Percentiles rank a stretch among this genome's conserved stretches.
Conservation (phyloP, 306 rosid species). For the Fragaria vesca region DNA sequence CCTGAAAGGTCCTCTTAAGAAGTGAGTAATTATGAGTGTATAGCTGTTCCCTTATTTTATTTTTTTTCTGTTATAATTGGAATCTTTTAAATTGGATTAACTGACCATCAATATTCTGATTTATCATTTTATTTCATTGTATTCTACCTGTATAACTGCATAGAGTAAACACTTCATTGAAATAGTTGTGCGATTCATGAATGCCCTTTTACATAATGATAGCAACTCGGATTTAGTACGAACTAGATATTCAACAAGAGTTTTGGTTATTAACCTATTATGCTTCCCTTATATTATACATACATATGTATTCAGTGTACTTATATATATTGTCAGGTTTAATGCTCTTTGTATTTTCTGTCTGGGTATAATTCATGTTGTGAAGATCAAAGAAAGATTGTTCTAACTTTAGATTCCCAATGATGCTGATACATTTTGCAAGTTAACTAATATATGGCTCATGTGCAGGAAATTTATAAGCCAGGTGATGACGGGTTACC, state of each 20-base stretch:
- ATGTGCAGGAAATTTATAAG: constrained; percentile 54
- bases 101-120: no score
- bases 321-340: background rate
- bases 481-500: constrained; percentile 85
- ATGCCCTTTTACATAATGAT: background rate
- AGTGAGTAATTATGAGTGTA: constrained; percentile 36
- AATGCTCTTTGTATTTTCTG: background rate
- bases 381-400: background rate
- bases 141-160: background rate
- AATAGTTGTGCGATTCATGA: background rate
- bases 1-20: constrained; percentile 53
- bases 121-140: no score
- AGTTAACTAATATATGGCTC: constrained; percentile 21
- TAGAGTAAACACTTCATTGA: background rate
- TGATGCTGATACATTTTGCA: background rate
- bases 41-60: background rate
- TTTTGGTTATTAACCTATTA: no score
- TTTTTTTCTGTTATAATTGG: background rate
- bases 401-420: background rate
- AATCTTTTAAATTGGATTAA: background rate
- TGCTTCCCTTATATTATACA: background rate
- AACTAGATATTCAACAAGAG: background rate
- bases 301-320: background rate
- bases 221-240: background rate
- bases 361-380: background rate